Evolutionary conservation across 352 stramenopile genomes (phyloP).

Genomic region (Phytophthora quininea): DNA sequence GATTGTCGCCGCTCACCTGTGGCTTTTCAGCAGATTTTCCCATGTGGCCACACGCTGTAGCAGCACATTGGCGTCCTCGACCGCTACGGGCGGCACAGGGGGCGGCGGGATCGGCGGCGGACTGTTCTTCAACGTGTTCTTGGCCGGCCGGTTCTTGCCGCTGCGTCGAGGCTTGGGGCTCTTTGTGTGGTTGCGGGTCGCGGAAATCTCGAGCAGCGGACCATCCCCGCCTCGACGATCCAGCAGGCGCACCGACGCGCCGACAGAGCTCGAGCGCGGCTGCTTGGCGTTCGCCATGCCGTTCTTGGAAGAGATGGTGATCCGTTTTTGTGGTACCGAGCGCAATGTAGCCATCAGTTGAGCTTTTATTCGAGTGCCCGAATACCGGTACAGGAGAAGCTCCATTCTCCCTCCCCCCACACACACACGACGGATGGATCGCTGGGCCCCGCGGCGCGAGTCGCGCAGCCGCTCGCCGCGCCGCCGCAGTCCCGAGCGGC

Average conservation of each 20-base stretch:
- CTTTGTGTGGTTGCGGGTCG: not conserved
- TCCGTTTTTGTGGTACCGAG: not conserved
- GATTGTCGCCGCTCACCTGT: not conserved
- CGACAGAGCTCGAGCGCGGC: constrained; percentile 1
- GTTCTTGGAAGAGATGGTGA: too few species aligned
- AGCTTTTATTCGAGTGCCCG: too few species aligned
- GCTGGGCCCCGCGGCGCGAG: too few species aligned
- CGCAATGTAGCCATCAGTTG: too few species aligned
- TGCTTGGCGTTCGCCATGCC: constrained; percentile 18
- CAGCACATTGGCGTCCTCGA: constrained; percentile 20
- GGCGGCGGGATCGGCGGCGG: constrained; percentile 1
- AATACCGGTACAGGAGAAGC: too few species aligned
- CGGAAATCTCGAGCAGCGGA: not conserved
- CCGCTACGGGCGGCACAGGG: not conserved
- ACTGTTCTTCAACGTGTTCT: not conserved
- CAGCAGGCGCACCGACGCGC: constrained; percentile 11
- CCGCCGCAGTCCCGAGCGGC: constrained; percentile 18
- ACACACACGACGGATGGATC: too few species aligned
- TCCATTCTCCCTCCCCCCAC: not conserved
- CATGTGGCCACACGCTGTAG: constrained; percentile 21
- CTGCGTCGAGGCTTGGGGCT: constrained; percentile 10
- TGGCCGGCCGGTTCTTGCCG: constrained; percentile 8
- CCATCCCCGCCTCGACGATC: constrained; percentile 3
- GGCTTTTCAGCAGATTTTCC: constrained; percentile 29
- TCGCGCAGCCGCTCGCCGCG: constrained; percentile 36